These are phyloP conservation scores for Sporisorium scitamineum DNA, from an alignment of 1,284 basidiomycete species.

Conservation along the genomic window DNA sequence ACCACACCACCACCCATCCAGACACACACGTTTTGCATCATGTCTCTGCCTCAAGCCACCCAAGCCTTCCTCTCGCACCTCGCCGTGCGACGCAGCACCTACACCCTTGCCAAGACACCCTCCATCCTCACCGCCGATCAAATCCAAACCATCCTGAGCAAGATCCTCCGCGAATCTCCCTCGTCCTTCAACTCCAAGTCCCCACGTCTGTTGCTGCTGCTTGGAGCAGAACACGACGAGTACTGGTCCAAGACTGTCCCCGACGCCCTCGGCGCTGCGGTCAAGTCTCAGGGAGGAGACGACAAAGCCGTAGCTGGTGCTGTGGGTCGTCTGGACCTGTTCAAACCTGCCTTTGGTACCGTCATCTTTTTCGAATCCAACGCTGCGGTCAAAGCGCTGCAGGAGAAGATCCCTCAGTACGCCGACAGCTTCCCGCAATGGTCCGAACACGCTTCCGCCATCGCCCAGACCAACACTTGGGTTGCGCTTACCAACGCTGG, in stretches of 20 bases:
- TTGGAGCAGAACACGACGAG: slow-evolving; percentile 70
- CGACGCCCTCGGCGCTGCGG: slow-evolving; percentile 38
- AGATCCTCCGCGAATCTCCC: slow-evolving; percentile 71
- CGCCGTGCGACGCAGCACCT: slow-evolving; percentile 70
- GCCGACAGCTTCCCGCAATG: slow-evolving; percentile 69
- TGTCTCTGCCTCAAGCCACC: slow-evolving; percentile 35
- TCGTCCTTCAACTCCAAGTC: slow-evolving; percentile 72
- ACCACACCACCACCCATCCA: neutral
- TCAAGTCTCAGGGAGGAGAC: slow-evolving; percentile 29
- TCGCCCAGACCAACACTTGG: slow-evolving; percentile 71
- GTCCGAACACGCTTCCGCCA: slow-evolving; percentile 59
- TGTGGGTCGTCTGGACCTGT: slow-evolving; percentile 64
- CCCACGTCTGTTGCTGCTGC: slow-evolving; percentile 71
- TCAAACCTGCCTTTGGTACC: slow-evolving; percentile 71
- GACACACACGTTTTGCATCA: neutral
- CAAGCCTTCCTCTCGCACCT: slow-evolving; percentile 51
- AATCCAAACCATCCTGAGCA: slow-evolving; percentile 70
- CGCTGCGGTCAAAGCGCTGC: slow-evolving; percentile 53
- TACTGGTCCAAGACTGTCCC: slow-evolving; percentile 70
- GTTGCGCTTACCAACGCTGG: slow-evolving; percentile 71
- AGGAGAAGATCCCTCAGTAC: slow-evolving; percentile 70
- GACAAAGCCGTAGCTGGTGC: slow-evolving; percentile 47
- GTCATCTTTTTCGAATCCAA: slow-evolving; percentile 70
- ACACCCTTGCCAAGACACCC: slow-evolving; percentile 70
- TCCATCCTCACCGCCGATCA: slow-evolving; percentile 68